phyloP scores from a whole-genome alignment of 495 filamentous ascomycete species.

The Penicillium pancosmium region DNA sequence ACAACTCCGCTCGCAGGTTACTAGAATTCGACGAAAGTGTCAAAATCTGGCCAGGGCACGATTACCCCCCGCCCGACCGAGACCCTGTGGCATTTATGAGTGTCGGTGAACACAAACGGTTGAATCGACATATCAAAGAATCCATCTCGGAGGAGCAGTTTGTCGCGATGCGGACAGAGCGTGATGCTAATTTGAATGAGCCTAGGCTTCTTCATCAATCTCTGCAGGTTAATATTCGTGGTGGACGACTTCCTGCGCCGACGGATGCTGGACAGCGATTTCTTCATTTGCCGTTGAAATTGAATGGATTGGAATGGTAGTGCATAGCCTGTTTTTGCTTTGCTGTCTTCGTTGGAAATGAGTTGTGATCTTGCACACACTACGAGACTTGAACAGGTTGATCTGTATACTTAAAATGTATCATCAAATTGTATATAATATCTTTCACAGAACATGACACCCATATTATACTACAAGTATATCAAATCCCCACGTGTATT shows the following conservation, averaged over 20 bases:
- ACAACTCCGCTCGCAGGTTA: conserved; percentile 45
- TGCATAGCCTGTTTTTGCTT: neutral
- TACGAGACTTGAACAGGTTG: neutral
- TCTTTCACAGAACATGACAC: neutral
- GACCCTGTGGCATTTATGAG: conserved; percentile 46
- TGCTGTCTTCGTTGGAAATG: too few relatives aligned
- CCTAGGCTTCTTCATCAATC: conserved; percentile 58
- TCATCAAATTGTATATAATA: neutral
- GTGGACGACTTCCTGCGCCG: conserved; percentile 45
- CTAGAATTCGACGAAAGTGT: conserved; percentile 46
- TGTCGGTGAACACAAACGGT: conserved; percentile 49
- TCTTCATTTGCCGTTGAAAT: conserved; percentile 48
- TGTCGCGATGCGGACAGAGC: conserved; percentile 44
- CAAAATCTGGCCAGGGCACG: conserved; percentile 55
- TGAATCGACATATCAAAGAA: conserved; percentile 56
- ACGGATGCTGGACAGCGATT: conserved; percentile 38
- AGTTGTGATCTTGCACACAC: too few relatives aligned
- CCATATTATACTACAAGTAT: neutral
- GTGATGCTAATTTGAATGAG: conserved; percentile 50
- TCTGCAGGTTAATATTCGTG: conserved; percentile 63
- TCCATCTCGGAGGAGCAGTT: conserved; percentile 49
- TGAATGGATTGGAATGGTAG: conserved; percentile 28
- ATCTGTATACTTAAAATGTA: neutral
- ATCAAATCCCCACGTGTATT: neutral
- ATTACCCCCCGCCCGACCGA: conserved; percentile 46